phyloP scores from a whole-genome alignment of 1,139 yeast genomes.

The Kurtzmaniella quercitrusa region DNA sequence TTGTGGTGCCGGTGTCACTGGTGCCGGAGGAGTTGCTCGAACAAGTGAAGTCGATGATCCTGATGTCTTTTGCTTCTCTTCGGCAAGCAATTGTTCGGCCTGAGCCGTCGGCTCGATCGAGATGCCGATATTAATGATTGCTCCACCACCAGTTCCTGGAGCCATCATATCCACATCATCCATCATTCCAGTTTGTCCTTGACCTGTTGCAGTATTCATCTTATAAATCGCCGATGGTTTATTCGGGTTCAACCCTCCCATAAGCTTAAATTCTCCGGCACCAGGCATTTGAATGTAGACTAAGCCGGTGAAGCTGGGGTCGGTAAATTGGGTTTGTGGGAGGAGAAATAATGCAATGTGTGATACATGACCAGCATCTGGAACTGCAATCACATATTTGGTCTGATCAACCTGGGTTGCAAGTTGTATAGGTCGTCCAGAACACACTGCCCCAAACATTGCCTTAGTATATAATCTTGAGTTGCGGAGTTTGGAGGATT shows the following conservation, averaged over 20 bases:
- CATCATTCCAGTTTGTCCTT: conserved; percentile 12
- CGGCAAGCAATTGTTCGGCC: conserved; percentile 50
- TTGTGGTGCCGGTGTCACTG: conserved; percentile 14
- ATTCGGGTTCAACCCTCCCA: conserved; percentile 68
- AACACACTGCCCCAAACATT: conserved; percentile 57
- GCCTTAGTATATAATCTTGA: not conserved
- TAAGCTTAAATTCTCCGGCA: conserved; percentile 60
- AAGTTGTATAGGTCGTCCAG: conserved; percentile 52
- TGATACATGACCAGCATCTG: conserved; percentile 61
- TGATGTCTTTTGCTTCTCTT: conserved; percentile 25
- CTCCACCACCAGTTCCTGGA: conserved; percentile 35
- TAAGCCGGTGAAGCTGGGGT: conserved; percentile 70
- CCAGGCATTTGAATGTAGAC: conserved; percentile 85
- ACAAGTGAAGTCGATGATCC: conserved; percentile 17
- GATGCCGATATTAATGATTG: conserved; percentile 67
- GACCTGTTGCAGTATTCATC: conserved; percentile 45
- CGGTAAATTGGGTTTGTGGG: conserved; percentile 63
- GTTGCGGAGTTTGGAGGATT: not conserved
- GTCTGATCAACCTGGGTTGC: conserved; percentile 61
- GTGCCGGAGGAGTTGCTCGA: conserved; percentile 17
- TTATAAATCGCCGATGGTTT: conserved; percentile 94
- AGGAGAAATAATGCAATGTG: conserved; percentile 73
- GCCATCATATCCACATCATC: conserved; percentile 24
- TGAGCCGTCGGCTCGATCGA: conserved; percentile 73
- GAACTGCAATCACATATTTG: conserved; percentile 58